These are phyloP conservation scores for Penicillium sp. DNA, from an alignment of 2,329 filamentous ascomycete species.

Conservation along the genomic window DNA sequence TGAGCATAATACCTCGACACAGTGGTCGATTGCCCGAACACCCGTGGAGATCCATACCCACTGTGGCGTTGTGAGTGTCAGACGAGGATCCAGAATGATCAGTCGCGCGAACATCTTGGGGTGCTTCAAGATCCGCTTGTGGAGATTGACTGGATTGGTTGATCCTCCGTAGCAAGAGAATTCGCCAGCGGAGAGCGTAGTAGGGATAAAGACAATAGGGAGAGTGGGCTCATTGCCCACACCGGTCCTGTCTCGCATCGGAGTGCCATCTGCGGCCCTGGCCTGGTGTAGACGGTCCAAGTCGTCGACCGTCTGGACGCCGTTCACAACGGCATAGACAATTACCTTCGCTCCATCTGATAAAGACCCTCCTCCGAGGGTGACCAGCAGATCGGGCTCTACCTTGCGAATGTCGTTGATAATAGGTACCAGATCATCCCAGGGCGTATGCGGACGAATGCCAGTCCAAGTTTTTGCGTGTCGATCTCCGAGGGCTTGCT, in stretches of 20 bases:
- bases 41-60: background rate
- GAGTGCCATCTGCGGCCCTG: background rate
- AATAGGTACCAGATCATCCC: slow-evolving; percentile 2
- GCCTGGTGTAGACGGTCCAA: background rate
- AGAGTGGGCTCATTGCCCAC: background rate
- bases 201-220: slow-evolving; percentile 1
- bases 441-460: slow-evolving; percentile 2
- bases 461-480: slow-evolving; percentile 1
- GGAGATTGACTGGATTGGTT: background rate
- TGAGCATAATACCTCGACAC: slow-evolving; percentile 1
- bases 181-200: slow-evolving; percentile 1
- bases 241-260: background rate
- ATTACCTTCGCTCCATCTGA: slow-evolving; percentile 2
- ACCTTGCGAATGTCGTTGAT: slow-evolving; percentile 2
- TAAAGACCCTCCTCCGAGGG: background rate
- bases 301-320: background rate
- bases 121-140: background rate
- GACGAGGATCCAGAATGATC: slow-evolving; percentile 1
- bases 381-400: background rate
- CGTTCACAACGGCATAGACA: background rate
- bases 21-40: slow-evolving; percentile 1
- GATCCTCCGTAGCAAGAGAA: slow-evolving; percentile 3
- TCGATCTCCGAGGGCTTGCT: slow-evolving; percentile 1
- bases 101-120: slow-evolving; percentile 3
- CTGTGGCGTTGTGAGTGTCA: slow-evolving; percentile 2